Evolutionary conservation across 2,329 filamentous ascomycete genomes (phyloP).

Genomic region (Rosellinia necatrix): DNA sequence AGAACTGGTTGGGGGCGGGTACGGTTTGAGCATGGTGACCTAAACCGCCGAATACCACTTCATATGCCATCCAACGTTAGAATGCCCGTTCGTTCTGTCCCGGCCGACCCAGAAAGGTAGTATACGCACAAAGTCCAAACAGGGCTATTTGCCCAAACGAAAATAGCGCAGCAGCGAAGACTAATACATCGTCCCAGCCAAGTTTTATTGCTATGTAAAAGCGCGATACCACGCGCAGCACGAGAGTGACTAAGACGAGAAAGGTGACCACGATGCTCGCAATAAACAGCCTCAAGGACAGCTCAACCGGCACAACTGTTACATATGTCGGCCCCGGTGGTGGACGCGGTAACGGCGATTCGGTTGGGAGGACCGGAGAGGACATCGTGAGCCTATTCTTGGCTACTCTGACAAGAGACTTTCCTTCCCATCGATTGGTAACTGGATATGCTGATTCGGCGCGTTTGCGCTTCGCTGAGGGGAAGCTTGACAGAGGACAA

Average conservation of each 20-base stretch:
- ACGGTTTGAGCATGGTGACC: conserved; percentile 27
- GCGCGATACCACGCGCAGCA: conserved; percentile 25
- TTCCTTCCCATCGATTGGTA: conserved; percentile 17
- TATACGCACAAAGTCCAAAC: conserved; percentile 28
- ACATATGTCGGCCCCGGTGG: conserved; percentile 28
- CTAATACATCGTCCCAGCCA: conserved; percentile 30
- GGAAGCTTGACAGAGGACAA: too few species aligned
- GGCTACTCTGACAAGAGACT: conserved; percentile 17
- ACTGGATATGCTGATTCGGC: conserved; percentile 3
- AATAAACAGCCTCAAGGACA: conserved; percentile 27
- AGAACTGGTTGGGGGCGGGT: conserved; percentile 28
- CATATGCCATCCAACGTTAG: background rate
- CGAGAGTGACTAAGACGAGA: conserved; percentile 22
- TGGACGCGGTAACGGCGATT: conserved; percentile 17
- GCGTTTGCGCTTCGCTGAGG: background rate
- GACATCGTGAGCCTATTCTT: conserved; percentile 17
- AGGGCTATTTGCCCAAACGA: conserved; percentile 23
- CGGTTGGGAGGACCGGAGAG: conserved; percentile 17
- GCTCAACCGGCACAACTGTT: conserved; percentile 16
- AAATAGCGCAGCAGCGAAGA: conserved; percentile 22
- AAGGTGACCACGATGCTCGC: conserved; percentile 20
- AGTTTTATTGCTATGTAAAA: conserved; percentile 23
- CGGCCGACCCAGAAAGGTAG: background rate
- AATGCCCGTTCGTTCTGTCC: background rate
- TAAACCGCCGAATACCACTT: conserved; percentile 30